phyloP scores from a whole-genome alignment of 768 basidiomycete species.

The Hortiboletus flavorubellus region DNA sequence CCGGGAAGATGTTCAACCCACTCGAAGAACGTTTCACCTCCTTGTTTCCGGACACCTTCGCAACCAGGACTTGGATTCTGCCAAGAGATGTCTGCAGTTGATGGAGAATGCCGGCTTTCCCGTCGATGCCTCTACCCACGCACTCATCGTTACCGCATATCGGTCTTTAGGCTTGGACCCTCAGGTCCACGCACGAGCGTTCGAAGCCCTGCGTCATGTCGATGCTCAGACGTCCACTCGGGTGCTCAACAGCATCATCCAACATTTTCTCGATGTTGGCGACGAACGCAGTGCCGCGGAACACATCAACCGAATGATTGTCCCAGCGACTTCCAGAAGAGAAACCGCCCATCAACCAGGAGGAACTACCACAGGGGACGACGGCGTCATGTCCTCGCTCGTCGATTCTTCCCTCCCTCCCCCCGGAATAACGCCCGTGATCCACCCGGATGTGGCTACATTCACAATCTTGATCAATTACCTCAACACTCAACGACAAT shows the following conservation, averaged over 20 bases:
- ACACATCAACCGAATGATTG: conserved; percentile 54
- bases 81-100: conserved; percentile 46
- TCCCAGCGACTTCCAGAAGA: conserved; percentile 26
- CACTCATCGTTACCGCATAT: conserved; percentile 55
- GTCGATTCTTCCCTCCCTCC: neutral
- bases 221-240: conserved; percentile 41
- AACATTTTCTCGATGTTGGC: conserved; percentile 52
- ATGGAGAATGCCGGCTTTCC: conserved; percentile 60
- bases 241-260: conserved; percentile 69
- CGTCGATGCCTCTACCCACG: conserved; percentile 56
- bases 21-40: conserved; percentile 64
- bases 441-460: conserved; percentile 54
- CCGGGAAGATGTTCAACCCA: conserved; percentile 43
- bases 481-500: conserved; percentile 42
- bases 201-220: conserved; percentile 45
- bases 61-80: conserved; percentile 59
- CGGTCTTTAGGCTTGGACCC: conserved; percentile 56
- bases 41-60: conserved; percentile 65
- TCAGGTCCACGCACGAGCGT: conserved; percentile 49
- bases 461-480: conserved; percentile 62
- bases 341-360: conserved; percentile 17
- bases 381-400: conserved; percentile 22
- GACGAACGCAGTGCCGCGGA: conserved; percentile 47
- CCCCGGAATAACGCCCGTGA: conserved; percentile 4
- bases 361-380: conserved; percentile 31